phyloP scores from a whole-genome alignment of 768 basidiomycete species.

The Dendrothele bispora region DNA sequence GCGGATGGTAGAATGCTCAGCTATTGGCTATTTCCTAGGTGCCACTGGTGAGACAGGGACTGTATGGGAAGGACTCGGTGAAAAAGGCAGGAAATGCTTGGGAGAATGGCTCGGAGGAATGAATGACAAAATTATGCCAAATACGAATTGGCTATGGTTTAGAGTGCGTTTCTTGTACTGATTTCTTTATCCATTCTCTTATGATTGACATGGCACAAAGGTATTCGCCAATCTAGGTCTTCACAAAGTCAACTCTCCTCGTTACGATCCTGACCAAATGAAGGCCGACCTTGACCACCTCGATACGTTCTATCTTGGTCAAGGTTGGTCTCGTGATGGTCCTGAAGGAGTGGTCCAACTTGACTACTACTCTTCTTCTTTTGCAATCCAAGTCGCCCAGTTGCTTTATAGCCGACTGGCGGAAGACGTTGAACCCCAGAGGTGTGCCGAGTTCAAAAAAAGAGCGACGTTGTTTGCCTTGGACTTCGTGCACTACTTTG shows the following conservation, averaged over 20 bases:
- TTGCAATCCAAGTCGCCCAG: constrained; percentile 77
- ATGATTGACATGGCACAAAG: constrained; percentile 27
- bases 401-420: constrained; percentile 69
- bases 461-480: constrained; percentile 62
- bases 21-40: constrained; percentile 71
- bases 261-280: constrained; percentile 60
- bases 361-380: constrained; percentile 78
- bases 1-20: constrained; percentile 80
- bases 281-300: constrained; percentile 74
- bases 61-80: constrained; percentile 62
- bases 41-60: constrained; percentile 62
- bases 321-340: constrained; percentile 77
- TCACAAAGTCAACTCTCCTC: constrained; percentile 56
- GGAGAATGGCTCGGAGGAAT: constrained; percentile 72
- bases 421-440: constrained; percentile 57
- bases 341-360: constrained; percentile 77
- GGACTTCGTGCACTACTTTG: constrained; percentile 77
- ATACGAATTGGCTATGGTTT: constrained; percentile 86
- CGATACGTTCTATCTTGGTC: constrained; percentile 76
- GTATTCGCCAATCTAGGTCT: constrained; percentile 77
- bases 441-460: constrained; percentile 64
- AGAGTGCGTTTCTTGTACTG: constrained; percentile 40
- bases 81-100: constrained; percentile 53
- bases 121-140: constrained; percentile 83
- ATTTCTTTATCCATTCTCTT: background rate